Evolutionary conservation across 805 yeast species (phyloP).

Genomic region (Osmozyma mogii): DNA sequence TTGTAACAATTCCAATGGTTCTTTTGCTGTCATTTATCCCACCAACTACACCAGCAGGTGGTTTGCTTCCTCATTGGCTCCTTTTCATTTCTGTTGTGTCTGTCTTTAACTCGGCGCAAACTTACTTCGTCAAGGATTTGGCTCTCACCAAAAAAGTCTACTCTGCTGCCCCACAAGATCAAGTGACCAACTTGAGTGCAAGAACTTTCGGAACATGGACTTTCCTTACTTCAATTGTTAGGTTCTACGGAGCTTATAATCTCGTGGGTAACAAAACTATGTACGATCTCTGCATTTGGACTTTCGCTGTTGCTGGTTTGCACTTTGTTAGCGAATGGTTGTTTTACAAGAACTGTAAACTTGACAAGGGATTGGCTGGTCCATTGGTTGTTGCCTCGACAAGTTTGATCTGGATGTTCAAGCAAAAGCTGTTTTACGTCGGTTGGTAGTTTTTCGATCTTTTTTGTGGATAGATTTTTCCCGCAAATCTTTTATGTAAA

Average conservation of each 20-base stretch:
- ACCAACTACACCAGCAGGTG: conserved; percentile 12
- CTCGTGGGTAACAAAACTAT: conserved; percentile 55
- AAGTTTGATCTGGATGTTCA: conserved; percentile 69
- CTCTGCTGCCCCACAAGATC: conserved; percentile 28
- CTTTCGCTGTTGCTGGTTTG: conserved; percentile 72
- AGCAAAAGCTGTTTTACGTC: conserved; percentile 57
- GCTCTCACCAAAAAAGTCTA: conserved; percentile 76
- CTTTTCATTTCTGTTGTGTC: conserved; percentile 74
- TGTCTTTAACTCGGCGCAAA: conserved; percentile 80
- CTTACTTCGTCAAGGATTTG: conserved; percentile 63
- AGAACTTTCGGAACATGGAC: conserved; percentile 99
- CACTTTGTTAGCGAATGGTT: conserved; percentile 86
- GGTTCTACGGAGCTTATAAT: conserved; percentile 82
- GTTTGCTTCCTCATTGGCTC: conserved; percentile 54
- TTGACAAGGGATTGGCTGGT: conserved; percentile 84
- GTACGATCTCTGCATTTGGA: conserved; percentile 70
- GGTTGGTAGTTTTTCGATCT: too few species aligned
- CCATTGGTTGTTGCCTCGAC: conserved; percentile 76
- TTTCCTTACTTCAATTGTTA: conserved; percentile 69
- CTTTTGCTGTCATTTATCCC: conserved; percentile 12
- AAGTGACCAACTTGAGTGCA: conserved; percentile 59
- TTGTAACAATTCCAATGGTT: too few species aligned
- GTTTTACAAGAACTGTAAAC: conserved; percentile 65
- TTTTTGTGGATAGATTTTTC: too few species aligned
- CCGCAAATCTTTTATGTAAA: too few species aligned